Conservation (phyloP, 371 early-diverging fungal genomes). For the Lichtheimia ornata region DNA sequence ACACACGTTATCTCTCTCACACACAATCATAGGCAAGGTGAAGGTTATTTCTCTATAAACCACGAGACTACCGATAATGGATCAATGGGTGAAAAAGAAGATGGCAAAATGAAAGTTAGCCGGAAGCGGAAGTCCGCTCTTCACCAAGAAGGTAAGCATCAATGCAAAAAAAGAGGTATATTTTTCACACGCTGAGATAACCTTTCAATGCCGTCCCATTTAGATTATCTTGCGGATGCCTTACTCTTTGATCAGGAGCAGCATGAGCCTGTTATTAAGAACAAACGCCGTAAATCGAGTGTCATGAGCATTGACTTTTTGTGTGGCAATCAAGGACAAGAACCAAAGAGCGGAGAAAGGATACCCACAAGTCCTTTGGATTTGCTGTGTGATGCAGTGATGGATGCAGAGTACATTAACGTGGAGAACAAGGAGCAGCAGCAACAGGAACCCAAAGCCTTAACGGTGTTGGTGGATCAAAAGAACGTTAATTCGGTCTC, state of each 20-base stretch:
- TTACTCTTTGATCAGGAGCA: neutral
- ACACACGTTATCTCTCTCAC: no score
- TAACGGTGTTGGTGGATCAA: conserved; percentile 24
- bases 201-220: neutral
- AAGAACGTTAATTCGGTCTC: conserved; percentile 15
- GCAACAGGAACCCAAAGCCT: neutral
- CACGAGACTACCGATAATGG: conserved; percentile 8
- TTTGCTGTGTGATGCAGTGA: conserved; percentile 39
- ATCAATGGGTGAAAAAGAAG: neutral
- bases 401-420: conserved; percentile 35
- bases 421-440: conserved; percentile 7
- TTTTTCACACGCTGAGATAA: conserved; percentile 11
- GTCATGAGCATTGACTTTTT: conserved; percentile 51
- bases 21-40: conserved; percentile 5
- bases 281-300: conserved; percentile 9
- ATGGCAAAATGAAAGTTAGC: conserved; percentile 24
- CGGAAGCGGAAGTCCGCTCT: conserved; percentile 38
- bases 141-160: conserved; percentile 14
- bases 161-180: no score
- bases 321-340: conserved; percentile 19
- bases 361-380: conserved; percentile 24
- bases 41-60: conserved; percentile 10
- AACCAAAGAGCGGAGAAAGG: neutral
- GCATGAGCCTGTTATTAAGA: neutral
- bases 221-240: conserved; percentile 1